Evolutionary conservation across 345 rosid species (phyloP).

Genomic region (Gynandropsis gynandra): DNA sequence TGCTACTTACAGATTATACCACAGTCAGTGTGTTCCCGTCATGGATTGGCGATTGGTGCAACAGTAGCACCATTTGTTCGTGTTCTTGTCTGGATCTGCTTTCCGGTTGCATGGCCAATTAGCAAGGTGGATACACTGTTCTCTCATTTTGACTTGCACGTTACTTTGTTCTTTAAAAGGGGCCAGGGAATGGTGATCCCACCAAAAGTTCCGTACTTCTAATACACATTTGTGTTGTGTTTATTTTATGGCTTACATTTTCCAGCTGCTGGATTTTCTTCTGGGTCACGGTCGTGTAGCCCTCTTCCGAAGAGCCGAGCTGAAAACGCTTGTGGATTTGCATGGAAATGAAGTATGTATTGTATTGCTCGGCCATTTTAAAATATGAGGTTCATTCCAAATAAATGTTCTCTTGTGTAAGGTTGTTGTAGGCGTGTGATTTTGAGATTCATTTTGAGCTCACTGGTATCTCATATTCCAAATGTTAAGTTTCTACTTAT

Average conservation of each 20-base stretch:
- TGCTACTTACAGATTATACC: slow-evolving; percentile 67
- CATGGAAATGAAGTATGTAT: slow-evolving; percentile 88
- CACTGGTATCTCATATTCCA: slow-evolving; percentile 5
- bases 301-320: slow-evolving; percentile 96
- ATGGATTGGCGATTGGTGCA: slow-evolving; percentile 96
- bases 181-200: background rate
- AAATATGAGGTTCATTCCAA: background rate
- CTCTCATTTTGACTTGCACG: background rate
- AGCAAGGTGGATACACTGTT: slow-evolving; percentile 63
- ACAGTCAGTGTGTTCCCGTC: slow-evolving; percentile 81
- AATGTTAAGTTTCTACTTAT: slow-evolving; percentile 12
- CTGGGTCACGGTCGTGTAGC: slow-evolving; percentile 88
- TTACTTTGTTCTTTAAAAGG: too few relatives aligned
- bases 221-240: background rate
- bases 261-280: slow-evolving; percentile 71
- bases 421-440: too few relatives aligned
- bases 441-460: too few relatives aligned
- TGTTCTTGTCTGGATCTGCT: slow-evolving; percentile 82
- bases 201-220: slow-evolving; percentile 1
- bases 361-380: background rate
- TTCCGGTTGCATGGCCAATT: slow-evolving; percentile 89
- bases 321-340: slow-evolving; percentile 87
- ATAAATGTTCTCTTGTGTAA: too few relatives aligned
- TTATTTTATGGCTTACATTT: too few relatives aligned
- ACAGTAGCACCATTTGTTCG: slow-evolving; percentile 77